Conservation (phyloP, 1,284 basidiomycete genomes). For the Boletus subluridellus region DNA sequence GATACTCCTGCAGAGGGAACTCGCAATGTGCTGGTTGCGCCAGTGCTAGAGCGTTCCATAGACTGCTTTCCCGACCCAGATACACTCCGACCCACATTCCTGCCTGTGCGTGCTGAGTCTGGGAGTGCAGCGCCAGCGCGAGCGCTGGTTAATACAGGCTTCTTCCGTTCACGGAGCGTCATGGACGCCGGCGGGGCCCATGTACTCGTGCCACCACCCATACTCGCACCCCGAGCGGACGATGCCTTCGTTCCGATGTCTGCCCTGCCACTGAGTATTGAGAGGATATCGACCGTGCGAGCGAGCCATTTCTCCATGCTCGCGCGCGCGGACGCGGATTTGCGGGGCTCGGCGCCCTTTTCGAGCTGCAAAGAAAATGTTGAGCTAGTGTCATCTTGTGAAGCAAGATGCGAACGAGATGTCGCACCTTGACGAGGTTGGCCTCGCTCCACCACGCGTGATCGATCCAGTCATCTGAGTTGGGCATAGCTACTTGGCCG, state of each 20-base stretch:
- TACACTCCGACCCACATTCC: background rate
- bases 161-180: constrained; percentile 58
- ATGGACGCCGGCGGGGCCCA: constrained; percentile 41
- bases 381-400: no score
- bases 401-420: no score
- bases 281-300: no score
- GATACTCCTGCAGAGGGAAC: background rate
- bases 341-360: no score
- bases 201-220: constrained; percentile 3
- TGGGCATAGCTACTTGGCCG: no score
- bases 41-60: constrained; percentile 31
- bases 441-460: no score
- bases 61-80: no score
- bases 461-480: no score
- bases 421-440: no score
- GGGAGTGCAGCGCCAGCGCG: constrained; percentile 1
- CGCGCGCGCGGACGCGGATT: no score
- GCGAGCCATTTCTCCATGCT: no score
- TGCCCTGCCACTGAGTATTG: constrained; percentile 34
- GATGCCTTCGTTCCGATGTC: constrained; percentile 35
- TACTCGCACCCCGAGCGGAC: constrained; percentile 19
- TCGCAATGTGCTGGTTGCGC: constrained; percentile 12
- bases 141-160: constrained; percentile 16
- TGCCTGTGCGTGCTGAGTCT: background rate
- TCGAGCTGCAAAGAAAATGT: no score